Base-by-base conservation (phyloP, 1,284 basidiomycete species). In the Sanguinoderma infundibulare region DNA sequence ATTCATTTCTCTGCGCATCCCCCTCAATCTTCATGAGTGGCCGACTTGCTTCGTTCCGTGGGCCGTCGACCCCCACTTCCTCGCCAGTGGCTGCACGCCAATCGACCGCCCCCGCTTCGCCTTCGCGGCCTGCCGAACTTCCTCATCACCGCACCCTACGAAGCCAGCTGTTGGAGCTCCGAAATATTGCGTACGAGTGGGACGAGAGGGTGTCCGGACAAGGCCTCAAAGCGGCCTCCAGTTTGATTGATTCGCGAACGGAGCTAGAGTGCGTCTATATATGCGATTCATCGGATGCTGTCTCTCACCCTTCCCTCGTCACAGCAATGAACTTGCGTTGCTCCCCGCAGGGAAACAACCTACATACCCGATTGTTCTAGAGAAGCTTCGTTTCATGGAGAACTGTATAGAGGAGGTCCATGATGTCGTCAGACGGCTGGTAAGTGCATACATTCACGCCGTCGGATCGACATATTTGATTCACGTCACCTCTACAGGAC, bases 181-280 rank as follows among this genome's bases (percentile, higher is more conserved):
- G 83, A 5, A 73, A 78, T 14, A 79, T 84, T 34, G 75, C 86
- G 8, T 79, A 85, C 61, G 89, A 85, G 54, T 94, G 91, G 92
- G 89, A 93, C 64, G 86, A 91, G 64, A 78, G 93, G 53, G 85
- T 92, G 1, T 79, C 89, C 15, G 70, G 87, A n/a, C 90, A 94
- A 68, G 92, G 92, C 2, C 73, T 91, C 26, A 89, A 85, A 67
- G 83, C 88, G 5, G 83, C 82, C 5, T 85, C 81, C 62, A 82
- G 77, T 57, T 77, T 92, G 32, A 81, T 91, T 6, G 90, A 94
- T 69, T 76, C 87, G 15, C 79, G 91, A 52, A 94, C 91, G 26
- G 90, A 92, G 66, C 78, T 94, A 51, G 87, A 91, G 91, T 94
- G 75, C 66, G 87, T 80, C 17, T 46, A 12, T 47, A 22, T 34